A percentile compares a stretch with the other conserved stretches of the same genome.
Conservation (phyloP, 2,329 filamentous ascomycete species). For the Hypoxylon sp. region DNA sequence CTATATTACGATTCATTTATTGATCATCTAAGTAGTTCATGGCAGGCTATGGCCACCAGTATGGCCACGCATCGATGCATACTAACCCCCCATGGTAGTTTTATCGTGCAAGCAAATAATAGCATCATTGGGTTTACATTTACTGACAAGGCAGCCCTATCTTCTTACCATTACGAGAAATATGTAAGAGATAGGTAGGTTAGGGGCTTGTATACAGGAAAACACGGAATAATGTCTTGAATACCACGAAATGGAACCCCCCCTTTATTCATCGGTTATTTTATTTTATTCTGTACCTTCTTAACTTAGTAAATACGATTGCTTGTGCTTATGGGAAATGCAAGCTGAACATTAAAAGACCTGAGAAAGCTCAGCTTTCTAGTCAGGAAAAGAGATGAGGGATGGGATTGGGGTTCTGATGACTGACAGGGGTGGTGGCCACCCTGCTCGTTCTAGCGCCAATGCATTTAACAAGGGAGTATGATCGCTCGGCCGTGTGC, state of each 20-base stretch:
- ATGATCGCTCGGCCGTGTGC: constrained; percentile 38
- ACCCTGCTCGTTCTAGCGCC: constrained; percentile 37
- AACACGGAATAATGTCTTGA: constrained; percentile 14
- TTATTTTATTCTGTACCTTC: constrained; percentile 20
- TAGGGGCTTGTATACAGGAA: constrained; percentile 9
- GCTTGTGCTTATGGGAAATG: constrained; percentile 24
- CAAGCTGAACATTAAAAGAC: constrained; percentile 35
- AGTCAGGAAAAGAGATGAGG: constrained; percentile 33
- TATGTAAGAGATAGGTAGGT: too few relatives aligned
- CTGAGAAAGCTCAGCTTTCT: constrained; percentile 40
- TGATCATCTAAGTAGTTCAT: constrained; percentile 18
- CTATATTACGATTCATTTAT: constrained; percentile 39
- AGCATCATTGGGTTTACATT: too few relatives aligned
- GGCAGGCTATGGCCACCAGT: constrained; percentile 12
- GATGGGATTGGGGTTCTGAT: constrained; percentile 25
- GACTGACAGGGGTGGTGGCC: constrained; percentile 34
- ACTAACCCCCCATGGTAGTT: too few relatives aligned
- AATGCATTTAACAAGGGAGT: constrained; percentile 41
- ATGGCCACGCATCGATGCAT: constrained; percentile 17
- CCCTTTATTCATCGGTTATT: constrained; percentile 4
- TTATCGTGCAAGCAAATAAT: too few relatives aligned
- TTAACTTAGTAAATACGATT: constrained; percentile 28
- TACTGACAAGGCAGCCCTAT: too few relatives aligned
- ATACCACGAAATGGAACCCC: neutral
- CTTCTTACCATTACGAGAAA: too few relatives aligned